phyloP scores from a whole-genome alignment of 2,329 filamentous ascomycete genomes.

The Penicillium freii region DNA sequence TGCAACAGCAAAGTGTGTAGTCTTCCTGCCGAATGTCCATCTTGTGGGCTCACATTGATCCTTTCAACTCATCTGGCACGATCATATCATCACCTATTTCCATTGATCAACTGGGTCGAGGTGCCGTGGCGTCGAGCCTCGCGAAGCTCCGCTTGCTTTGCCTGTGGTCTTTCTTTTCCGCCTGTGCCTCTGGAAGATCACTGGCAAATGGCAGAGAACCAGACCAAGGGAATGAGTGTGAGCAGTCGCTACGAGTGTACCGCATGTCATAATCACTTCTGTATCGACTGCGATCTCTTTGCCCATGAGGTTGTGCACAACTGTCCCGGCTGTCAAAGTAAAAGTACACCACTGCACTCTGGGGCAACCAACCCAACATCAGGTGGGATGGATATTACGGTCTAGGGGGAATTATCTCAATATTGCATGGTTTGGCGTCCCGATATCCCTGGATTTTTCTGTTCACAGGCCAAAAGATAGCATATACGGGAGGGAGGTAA shows the following conservation, averaged over 20 bases:
- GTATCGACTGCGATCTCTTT: slow-evolving; percentile 96
- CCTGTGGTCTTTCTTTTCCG: slow-evolving; percentile 74
- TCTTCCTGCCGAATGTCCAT: slow-evolving; percentile 85
- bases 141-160: slow-evolving; percentile 66
- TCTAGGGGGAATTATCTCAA: slow-evolving; percentile 10
- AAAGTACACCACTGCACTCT: slow-evolving; percentile 11
- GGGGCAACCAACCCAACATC: slow-evolving; percentile 20
- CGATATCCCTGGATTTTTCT: slow-evolving; percentile 2
- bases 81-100: slow-evolving; percentile 92
- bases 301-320: slow-evolving; percentile 94
- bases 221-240: slow-evolving; percentile 70
- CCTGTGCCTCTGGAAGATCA: slow-evolving; percentile 40
- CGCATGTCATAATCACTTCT: slow-evolving; percentile 87
- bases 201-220: slow-evolving; percentile 35
- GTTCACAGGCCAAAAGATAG: neutral
- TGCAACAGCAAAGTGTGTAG: slow-evolving; percentile 87
- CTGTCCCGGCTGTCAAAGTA: slow-evolving; percentile 79
- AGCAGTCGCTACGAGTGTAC: slow-evolving; percentile 85
- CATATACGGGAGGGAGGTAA: neutral
- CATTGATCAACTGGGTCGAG: slow-evolving; percentile 84
- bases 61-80: slow-evolving; percentile 88
- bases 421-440: slow-evolving; percentile 17
- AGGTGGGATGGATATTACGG: slow-evolving; percentile 38
- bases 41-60: slow-evolving; percentile 87
- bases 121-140: slow-evolving; percentile 76